These are phyloP conservation scores for Pseudogymnoascus sp. DNA, from an alignment of 2,329 filamentous ascomycete species.

Conservation along the genomic window DNA sequence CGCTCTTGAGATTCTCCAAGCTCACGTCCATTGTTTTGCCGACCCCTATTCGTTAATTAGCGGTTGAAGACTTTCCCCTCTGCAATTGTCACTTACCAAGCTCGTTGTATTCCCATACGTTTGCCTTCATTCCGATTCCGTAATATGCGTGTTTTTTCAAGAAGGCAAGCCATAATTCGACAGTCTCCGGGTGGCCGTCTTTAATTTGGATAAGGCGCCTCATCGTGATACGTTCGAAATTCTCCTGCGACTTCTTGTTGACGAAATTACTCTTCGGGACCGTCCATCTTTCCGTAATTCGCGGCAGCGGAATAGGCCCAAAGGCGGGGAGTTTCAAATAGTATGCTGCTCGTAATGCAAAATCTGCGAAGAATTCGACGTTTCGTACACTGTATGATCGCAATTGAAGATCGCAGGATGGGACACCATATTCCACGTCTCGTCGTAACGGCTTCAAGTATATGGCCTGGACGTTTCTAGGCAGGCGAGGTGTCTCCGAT, in stretches of 20 bases:
- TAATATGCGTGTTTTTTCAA: conserved; percentile 87
- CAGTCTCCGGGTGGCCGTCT: conserved; percentile 80
- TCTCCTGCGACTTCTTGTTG: conserved; percentile 95
- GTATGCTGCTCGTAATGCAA: conserved; percentile 88
- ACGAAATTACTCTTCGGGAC: conserved; percentile 84
- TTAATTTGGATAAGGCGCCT: conserved; percentile 84
- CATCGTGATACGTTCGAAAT: conserved; percentile 87
- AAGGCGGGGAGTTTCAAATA: conserved; percentile 80
- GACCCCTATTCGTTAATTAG: conserved; percentile 33
- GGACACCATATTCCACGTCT: conserved; percentile 64
- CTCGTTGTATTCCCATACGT: conserved; percentile 80
- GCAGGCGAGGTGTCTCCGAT: conserved; percentile 57
- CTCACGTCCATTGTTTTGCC: conserved; percentile 44
- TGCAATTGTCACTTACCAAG: conserved; percentile 45
- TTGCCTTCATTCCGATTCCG: conserved; percentile 98
- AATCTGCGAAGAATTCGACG: conserved; percentile 90
- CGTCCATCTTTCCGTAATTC: conserved; percentile 87
- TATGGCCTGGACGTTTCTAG: conserved; percentile 73
- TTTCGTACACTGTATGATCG: conserved; percentile 86
- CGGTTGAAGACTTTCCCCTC: not conserved
- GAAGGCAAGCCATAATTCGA: conserved; percentile 88
- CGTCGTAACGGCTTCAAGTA: conserved; percentile 79
- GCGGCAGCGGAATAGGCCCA: conserved; percentile 78
- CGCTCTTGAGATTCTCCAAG: conserved; percentile 34
- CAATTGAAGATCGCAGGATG: conserved; percentile 82